These are phyloP conservation scores for Boletus tylopilopsis DNA, from an alignment of 768 basidiomycete species.

Conservation along the genomic window DNA sequence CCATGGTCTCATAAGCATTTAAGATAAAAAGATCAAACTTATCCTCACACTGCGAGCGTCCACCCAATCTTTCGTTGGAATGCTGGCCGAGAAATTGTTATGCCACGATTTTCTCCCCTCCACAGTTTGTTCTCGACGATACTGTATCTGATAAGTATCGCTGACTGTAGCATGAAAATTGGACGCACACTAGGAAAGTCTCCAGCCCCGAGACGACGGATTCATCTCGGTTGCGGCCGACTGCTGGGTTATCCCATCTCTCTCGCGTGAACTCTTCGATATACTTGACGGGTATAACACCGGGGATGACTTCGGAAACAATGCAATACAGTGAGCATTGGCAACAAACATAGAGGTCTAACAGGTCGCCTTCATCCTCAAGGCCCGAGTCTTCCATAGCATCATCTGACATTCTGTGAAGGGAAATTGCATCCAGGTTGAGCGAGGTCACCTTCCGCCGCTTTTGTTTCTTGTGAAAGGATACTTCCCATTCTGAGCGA, in stretches of 20 bases:
- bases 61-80: slow-evolving; percentile 70
- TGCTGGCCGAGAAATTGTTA: slow-evolving; percentile 49
- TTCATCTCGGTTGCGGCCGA: slow-evolving; percentile 51
- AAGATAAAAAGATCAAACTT: neutral
- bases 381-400: slow-evolving; percentile 29
- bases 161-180: neutral
- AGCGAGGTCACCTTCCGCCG: slow-evolving; percentile 49
- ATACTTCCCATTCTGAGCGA: slow-evolving; percentile 57
- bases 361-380: slow-evolving; percentile 47
- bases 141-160: slow-evolving; percentile 33
- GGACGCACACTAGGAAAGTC: slow-evolving; percentile 60
- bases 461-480: slow-evolving; percentile 47
- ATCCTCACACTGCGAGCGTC: slow-evolving; percentile 53
- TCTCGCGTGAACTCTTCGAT: slow-evolving; percentile 64
- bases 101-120: slow-evolving; percentile 59
- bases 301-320: slow-evolving; percentile 66
- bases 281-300: slow-evolving; percentile 60
- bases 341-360: slow-evolving; percentile 82
- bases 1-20: slow-evolving; percentile 9
- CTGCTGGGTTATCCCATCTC: slow-evolving; percentile 53
- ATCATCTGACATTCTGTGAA: slow-evolving; percentile 26
- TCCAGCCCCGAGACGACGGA: slow-evolving; percentile 58
- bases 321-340: slow-evolving; percentile 77
- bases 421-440: slow-evolving; percentile 25
- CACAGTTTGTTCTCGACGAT: slow-evolving; percentile 74